A percentile compares a stretch with the other conserved stretches of the same genome.
phyloP scores from a whole-genome alignment of 139 green algal species.

The Chlamydomonas eustigma region DNA sequence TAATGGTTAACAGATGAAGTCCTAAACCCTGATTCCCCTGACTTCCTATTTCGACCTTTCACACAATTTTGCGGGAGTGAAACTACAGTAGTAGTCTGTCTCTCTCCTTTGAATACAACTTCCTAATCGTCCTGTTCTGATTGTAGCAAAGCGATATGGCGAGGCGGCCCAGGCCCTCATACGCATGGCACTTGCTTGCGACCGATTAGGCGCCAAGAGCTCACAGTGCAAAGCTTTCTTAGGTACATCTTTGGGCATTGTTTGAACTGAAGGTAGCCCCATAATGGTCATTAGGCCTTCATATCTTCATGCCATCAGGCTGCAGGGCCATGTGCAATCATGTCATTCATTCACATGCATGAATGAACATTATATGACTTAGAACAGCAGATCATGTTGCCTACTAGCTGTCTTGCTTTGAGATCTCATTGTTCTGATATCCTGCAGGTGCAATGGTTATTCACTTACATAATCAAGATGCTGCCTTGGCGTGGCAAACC shows the following conservation, averaged over 20 bases:
- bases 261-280: too few relatives aligned
- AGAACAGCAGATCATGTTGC: background rate
- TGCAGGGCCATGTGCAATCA: background rate
- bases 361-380: background rate
- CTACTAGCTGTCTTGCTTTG: background rate
- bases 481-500: slow-evolving; percentile 45
- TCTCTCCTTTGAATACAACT: too few relatives aligned
- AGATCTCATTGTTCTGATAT: too few relatives aligned
- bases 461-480: slow-evolving; percentile 54
- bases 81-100: too few relatives aligned
- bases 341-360: background rate
- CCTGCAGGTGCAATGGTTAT: slow-evolving; percentile 54
- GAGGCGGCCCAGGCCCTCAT: slow-evolving; percentile 54
- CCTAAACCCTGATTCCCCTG: too few relatives aligned
- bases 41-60: too few relatives aligned
- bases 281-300: too few relatives aligned
- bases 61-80: too few relatives aligned
- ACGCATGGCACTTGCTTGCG: slow-evolving; percentile 57
- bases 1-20: too few relatives aligned
- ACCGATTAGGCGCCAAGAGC: slow-evolving; percentile 14
- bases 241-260: too few relatives aligned
- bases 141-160: slow-evolving; percentile 31
- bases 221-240: slow-evolving; percentile 69
- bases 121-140: background rate
- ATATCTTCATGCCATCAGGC: too few relatives aligned